phyloP scores from a whole-genome alignment of 495 filamentous ascomycete species.

The Aspergillus avenaceus region DNA sequence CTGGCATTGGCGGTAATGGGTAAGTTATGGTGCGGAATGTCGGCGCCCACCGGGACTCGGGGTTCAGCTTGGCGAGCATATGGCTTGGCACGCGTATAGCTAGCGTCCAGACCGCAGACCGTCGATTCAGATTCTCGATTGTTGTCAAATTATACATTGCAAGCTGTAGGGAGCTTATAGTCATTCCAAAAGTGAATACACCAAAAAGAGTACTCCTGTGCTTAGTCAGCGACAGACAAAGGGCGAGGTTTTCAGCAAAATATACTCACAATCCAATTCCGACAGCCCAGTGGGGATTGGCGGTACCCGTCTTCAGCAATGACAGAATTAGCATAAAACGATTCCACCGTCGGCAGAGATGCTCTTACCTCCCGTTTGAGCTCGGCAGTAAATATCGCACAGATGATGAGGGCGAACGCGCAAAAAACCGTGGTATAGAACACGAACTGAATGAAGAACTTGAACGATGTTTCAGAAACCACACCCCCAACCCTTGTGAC shows the following conservation, averaged over 20 bases:
- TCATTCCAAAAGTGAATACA: slow-evolving; percentile 73
- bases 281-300: slow-evolving; percentile 51
- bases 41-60: slow-evolving; percentile 34
- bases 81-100: slow-evolving; percentile 67
- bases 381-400: slow-evolving; percentile 54
- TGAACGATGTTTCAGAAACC: slow-evolving; percentile 78
- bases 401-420: slow-evolving; percentile 54
- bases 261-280: slow-evolving; percentile 52
- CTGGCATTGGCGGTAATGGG: slow-evolving; percentile 22
- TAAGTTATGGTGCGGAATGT: slow-evolving; percentile 47
- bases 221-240: slow-evolving; percentile 5
- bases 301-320: slow-evolving; percentile 22
- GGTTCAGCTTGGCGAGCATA: slow-evolving; percentile 32
- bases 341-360: background rate
- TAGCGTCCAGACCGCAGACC: slow-evolving; percentile 61
- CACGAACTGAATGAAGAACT: slow-evolving; percentile 86
- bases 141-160: slow-evolving; percentile 71
- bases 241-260: background rate
- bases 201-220: slow-evolving; percentile 62
- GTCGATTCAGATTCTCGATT: slow-evolving; percentile 67
- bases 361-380: slow-evolving; percentile 30
- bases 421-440: slow-evolving; percentile 68
- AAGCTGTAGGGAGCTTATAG: slow-evolving; percentile 62
- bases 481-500: slow-evolving; percentile 74
- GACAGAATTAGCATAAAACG: slow-evolving; percentile 10